Base-by-base conservation (phyloP, 2,329 filamentous ascomycete species). In the Penicillium hesseltinei region DNA sequence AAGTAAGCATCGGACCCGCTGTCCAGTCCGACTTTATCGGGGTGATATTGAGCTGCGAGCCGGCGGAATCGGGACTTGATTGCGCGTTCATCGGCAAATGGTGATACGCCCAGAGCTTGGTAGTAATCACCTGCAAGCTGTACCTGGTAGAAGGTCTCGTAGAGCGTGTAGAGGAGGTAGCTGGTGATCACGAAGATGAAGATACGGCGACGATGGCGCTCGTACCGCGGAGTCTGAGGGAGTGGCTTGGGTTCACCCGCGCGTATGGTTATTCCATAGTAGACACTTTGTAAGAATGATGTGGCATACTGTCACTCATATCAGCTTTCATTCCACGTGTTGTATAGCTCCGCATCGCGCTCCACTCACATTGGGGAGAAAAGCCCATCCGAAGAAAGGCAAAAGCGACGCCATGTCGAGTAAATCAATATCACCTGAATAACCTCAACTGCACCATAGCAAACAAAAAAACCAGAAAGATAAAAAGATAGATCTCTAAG, bases 111-210 rank as follows among this genome's bases (percentile, higher is more conserved):
- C 0, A 99, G 84, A 62, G 88, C 83, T 46, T 84, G 80, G 78
- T 97, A 97, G 78, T 89, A 96, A 73, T 91, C 87, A 19, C 88
- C 86, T 1, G 81, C 79, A 44, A 82, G 79, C 61, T 85, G 88
- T 29, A 96, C 82, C 62, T 91, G 86, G 78, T 90, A 86, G 81
- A 96, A 90, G 68, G 91, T 89, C 77, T 97, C 93, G 78, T 92
- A 94, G 68, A 97, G 86, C 46, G 92, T 96, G 81, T 96, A 97
- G 63, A 88, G 77, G 38, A 97, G 89, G 78, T 97, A 99, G 59
- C 84, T 78, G 48, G 88, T 80, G 50, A 97, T 88, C 68, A 97
- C 90, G 65, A 88, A 80, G 70, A 93, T 88, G 73, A 94, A 87
- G 72, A 97, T 93, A 66, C 86, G 84, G 57, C 89, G 89, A 59